Percentiles rank a stretch among this genome's conserved stretches.
phyloP scores from a whole-genome alignment of 2,329 filamentous ascomycete species.

The Cladosporium sp. region DNA sequence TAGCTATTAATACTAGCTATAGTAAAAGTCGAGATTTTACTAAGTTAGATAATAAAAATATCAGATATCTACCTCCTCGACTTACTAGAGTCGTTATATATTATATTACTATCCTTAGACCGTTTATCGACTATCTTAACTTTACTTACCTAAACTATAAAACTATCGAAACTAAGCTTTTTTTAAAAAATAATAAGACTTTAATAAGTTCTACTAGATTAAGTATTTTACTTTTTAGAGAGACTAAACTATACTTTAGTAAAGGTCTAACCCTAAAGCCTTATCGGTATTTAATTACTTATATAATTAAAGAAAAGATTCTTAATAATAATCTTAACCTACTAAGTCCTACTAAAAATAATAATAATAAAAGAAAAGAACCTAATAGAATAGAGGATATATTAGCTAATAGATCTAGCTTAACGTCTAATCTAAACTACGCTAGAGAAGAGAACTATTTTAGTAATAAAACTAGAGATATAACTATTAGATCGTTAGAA shows the following conservation, averaged over 20 bases:
- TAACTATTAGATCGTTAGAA: background rate
- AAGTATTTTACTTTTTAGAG: background rate
- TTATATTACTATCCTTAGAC: conserved; percentile 4
- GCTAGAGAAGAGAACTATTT: conserved; percentile 2
- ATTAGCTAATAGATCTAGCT: background rate
- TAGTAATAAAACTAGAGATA: conserved; percentile 7
- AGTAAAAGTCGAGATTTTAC: background rate
- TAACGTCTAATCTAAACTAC: conserved; percentile 1
- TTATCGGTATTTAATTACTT: background rate
- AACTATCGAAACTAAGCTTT: background rate
- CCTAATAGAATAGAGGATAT: conserved; percentile 6
- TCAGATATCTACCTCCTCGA: conserved; percentile 4
- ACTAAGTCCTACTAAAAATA: background rate
- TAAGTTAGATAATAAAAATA: background rate
- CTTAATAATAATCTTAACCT: background rate
- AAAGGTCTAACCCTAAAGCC: background rate
- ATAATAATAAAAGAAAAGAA: background rate
- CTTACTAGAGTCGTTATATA: conserved; percentile 1
- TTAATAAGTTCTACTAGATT: conserved; percentile 1
- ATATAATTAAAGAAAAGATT: background rate
- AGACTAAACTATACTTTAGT: background rate
- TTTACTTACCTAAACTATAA: background rate
- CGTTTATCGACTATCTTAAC: conserved; percentile 1
- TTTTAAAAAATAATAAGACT: background rate
- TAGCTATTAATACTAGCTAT: conserved; percentile 6